Base-by-base conservation (phyloP, 208 protist genomes). In the Trypanosoma mega region DNA sequence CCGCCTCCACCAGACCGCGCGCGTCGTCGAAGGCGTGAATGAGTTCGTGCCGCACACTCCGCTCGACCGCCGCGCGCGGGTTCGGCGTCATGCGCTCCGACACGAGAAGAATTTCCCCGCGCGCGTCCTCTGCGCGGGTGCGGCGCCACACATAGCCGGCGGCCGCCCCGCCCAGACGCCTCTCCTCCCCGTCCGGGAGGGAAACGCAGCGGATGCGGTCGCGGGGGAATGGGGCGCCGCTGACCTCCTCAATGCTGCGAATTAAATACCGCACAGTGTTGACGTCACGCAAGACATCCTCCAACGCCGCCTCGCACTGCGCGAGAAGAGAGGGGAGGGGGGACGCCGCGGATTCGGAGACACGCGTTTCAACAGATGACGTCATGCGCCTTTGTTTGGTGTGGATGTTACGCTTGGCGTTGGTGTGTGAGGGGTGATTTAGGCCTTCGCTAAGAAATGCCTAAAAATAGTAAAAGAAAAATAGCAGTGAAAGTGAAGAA, bases 21-120 rank as follows among this genome's bases (percentile, higher is more conserved):
- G 81, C 87, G 56, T 98, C 93, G 68, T 98, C 96, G 67, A 90
- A 98, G 29, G 92, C 93, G 65, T 98, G 96, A 14, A 98, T 85
- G 8, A 98, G 87, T 75, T 98, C 93, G 63, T 98, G 96, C 7
- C 87, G 76, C n/a, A 96, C 58, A 74, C 81, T 88, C 16, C 85
- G 79, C 68, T 94, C 88, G 9, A 86, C 72, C 18, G 54, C 47
- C 2, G 36, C 31, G 16, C 41, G 24, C 9, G 51, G 74, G 8
- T 49, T 68, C 11, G 39, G 45, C 37, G 3, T 63, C 46, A 84
- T 31, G 48, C 74, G 70, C 20, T 94, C 81, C 59, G 91, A 81
- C 5, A 91, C 30, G 9, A 94, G 70, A 29, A 94, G 79, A 39
- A 94, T 68, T 37, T 94, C 87, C 26, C 86, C 86, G 37, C 80